Percentiles rank a stretch among this genome's conserved stretches.
Evolutionary conservation across 202 grass and related monocot species (phyloP).

Genomic region (Cymbopogon flexuosus): DNA sequence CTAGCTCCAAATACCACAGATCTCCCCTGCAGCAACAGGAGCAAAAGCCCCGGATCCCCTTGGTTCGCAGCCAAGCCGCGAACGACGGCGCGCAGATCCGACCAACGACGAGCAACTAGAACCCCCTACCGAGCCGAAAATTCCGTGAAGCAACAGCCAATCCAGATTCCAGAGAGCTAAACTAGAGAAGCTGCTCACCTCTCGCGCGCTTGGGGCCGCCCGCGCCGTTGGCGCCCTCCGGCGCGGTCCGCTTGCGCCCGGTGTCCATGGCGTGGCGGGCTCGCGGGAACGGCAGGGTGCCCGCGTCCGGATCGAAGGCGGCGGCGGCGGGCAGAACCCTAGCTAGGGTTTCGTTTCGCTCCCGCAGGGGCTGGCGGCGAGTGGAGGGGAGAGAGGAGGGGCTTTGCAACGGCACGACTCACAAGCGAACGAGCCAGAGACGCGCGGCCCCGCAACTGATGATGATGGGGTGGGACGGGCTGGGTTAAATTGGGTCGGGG

Average conservation of each 20-base stretch:
- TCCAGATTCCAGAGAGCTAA: not conserved
- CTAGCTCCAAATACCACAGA: not conserved
- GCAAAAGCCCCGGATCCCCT: constrained; percentile 7
- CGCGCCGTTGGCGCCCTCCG: constrained; percentile 43
- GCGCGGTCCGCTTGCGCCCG: constrained; percentile 46
- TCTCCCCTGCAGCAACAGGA: not conserved
- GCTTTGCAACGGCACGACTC: not conserved
- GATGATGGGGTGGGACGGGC: not conserved
- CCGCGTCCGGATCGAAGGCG: not conserved
- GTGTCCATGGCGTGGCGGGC: constrained; percentile 49
- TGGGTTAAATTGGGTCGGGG: not conserved
- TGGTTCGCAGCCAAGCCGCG: not conserved
- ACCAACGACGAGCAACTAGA: not conserved
- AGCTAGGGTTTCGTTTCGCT: constrained; percentile 47
- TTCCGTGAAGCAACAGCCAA: not conserved
- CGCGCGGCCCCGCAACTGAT: not conserved
- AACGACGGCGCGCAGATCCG: constrained; percentile 15
- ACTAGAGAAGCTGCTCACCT: constrained; percentile 41
- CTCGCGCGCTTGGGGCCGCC: constrained; percentile 51
- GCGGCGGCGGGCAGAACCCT: constrained; percentile 39
- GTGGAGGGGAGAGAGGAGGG: not conserved
- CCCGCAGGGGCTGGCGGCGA: not conserved
- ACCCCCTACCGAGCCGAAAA: not conserved
- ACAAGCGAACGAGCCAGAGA: not conserved
- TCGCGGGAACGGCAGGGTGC: not conserved